Evolutionary conservation across 1,284 basidiomycete genomes (phyloP), one percentile per base, ranked within the genome.

Genomic region (Cutaneotrichosporon curvatum): DNA sequence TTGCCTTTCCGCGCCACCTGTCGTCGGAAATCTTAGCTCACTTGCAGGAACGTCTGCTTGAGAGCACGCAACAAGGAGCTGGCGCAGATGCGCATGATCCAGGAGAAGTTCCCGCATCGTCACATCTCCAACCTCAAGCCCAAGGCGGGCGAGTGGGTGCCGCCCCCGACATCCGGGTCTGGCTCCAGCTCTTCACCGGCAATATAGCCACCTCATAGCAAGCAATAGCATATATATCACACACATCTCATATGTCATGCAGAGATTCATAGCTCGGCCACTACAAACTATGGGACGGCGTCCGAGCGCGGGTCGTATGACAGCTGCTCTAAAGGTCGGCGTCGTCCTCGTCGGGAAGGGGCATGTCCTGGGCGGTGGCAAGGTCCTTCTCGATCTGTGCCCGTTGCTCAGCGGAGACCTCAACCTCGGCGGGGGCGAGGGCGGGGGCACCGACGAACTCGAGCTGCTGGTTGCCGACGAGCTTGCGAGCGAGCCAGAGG

Each of bases 401-500:
- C 25, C 25, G 25, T 76, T 75, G 81, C 95, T 92, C 67, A 97
- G 77, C 32, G 62, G 66, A 36, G 63, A 98, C 81, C 56, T 80
- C 67, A 55, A 97, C 89, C 75, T 97, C 91, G 53, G 92, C 88
- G 47, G 95, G 95, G 23, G 86, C 86, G 46, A 98, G 84, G 45
- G 95, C 95, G 31, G 91, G 90, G 9, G 91, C 92, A 47, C 95
- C 92, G 51, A 95, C 91, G 61, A 99, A 97, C 54, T 98, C 94
- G 56, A 99, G 83, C 40, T 76, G 59, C 43, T 83, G 77, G 77
- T 96, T 96, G 54, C 89, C 95, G 60, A 94, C 90, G 55, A 99
- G 80, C 79, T 98, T 99, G 76, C 92, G 83, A 46, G 90, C 94
- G 68, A 98, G 80, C 95, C 95, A 98, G 57, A 98, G 81, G 89